Evolutionary conservation across 345 rosid genomes (phyloP), one percentile per base, ranked within the genome.

Genomic region (Brassica rapa): DNA sequence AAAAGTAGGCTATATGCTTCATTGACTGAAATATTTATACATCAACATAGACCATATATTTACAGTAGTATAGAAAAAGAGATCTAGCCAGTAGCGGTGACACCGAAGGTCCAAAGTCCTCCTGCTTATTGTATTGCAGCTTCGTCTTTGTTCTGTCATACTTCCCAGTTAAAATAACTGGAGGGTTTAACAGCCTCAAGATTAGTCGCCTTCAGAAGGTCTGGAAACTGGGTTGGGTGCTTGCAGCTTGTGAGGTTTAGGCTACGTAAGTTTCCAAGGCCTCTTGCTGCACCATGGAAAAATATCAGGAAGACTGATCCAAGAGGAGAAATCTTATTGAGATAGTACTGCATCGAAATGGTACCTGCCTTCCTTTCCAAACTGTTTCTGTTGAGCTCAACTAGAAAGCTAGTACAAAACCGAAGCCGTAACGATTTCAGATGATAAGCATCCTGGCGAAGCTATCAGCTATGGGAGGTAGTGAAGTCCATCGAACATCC

Each of bases 211-310:
- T 61, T 73, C 8, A 74, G 53, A 67, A 79, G 70, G 25, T 79
- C 74, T 68, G 78, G 78, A 68, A 79, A 67, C 74, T 60, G 33
- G 24, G 46, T 8, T 2, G 68, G 82, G 61, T 62, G n/a, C 37
- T 39, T 80, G 78, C 75, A 80, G 66, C 55, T 63, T 62, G 75
- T 79, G 66, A 79, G 82, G 74, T 74, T 79, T 16, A 79, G 24
- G 33, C 0, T 73, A 70, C 78, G 49, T 67, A 79, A 66, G 66
- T 79, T 79, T 49, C 39, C 33, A 53, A 73, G 75, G n/a, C 74
- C 78, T 46, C 78, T 46, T 73, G 71, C 43, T 6, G 62, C 15
- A 62, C 71, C 35, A 43, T 19, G 21, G 19, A 49, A 49, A n/a
- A 4, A 5, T n/a, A 49, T 49, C 56, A 49, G 56, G 2, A 49